Evolutionary conservation across 2,329 filamentous ascomycete species (phyloP).

Genomic region (Exophiala viscosa): DNA sequence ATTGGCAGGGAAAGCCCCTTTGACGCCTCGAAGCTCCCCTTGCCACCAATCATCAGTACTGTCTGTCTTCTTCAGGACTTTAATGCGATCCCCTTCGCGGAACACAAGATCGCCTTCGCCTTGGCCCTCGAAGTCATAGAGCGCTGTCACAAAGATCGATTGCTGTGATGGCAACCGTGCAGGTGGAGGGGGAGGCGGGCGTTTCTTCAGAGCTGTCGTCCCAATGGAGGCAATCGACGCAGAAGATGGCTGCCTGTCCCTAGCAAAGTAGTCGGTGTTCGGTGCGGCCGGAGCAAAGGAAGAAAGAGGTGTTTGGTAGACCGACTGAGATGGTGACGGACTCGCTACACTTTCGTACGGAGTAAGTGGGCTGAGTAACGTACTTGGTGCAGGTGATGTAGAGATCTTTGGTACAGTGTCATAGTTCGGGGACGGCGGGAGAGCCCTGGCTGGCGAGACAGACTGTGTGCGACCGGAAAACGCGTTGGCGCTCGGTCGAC

Average conservation of each 20-base stretch:
- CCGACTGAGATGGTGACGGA: slow-evolving; percentile 29
- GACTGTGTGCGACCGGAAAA: slow-evolving; percentile 32
- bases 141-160: slow-evolving; percentile 60
- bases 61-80: slow-evolving; percentile 71
- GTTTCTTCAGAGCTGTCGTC: slow-evolving; percentile 64
- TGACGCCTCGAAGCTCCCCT: slow-evolving; percentile 65
- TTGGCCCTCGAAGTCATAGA: slow-evolving; percentile 72
- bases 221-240: slow-evolving; percentile 28
- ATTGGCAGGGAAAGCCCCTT: slow-evolving; percentile 77
- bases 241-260: slow-evolving; percentile 40
- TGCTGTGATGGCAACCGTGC: slow-evolving; percentile 54
- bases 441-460: slow-evolving; percentile 30
- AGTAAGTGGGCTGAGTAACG: slow-evolving; percentile 31
- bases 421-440: slow-evolving; percentile 30
- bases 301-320: slow-evolving; percentile 30
- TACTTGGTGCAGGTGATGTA: slow-evolving; percentile 30
- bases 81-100: slow-evolving; percentile 71
- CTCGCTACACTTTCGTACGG: slow-evolving; percentile 15
- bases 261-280: slow-evolving; percentile 45
- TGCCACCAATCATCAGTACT: slow-evolving; percentile 87
- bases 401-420: slow-evolving; percentile 35
- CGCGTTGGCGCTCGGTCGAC: slow-evolving; percentile 38
- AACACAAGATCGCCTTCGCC: slow-evolving; percentile 69
- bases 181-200: slow-evolving; percentile 70
- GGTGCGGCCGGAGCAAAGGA: slow-evolving; percentile 38